These are phyloP conservation scores for Fusarium zealandicum DNA, from an alignment of 2,329 filamentous ascomycete genomes.

Conservation along the genomic window DNA sequence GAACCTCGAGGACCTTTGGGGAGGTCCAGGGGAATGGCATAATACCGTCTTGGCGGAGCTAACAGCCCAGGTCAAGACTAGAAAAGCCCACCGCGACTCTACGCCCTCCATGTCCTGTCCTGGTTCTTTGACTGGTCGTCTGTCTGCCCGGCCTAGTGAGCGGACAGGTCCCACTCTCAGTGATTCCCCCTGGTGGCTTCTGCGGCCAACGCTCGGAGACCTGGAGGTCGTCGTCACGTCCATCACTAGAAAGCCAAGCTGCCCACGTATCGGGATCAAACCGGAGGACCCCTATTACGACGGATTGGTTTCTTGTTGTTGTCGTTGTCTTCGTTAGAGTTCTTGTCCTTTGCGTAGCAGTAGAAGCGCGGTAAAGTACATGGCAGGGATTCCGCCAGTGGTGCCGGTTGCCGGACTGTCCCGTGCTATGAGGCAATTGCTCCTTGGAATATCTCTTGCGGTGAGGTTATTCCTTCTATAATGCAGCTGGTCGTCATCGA, in stretches of 20 bases:
- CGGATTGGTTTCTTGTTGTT: constrained; percentile 17
- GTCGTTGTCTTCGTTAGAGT: neutral
- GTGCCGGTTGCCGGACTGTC: constrained; percentile 1
- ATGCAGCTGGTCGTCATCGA: constrained; percentile 23
- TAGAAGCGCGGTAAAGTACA: no score
- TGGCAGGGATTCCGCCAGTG: neutral
- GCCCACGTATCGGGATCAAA: constrained; percentile 29
- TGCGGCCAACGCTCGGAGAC: constrained; percentile 16
- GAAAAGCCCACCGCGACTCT: constrained; percentile 20
- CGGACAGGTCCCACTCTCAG: constrained; percentile 19
- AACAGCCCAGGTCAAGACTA: constrained; percentile 1
- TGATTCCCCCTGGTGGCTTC: constrained; percentile 15
- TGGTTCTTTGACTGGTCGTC: constrained; percentile 1
- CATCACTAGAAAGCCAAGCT: constrained; percentile 2
- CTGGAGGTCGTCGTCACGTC: constrained; percentile 13
- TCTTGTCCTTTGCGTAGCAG: no score
- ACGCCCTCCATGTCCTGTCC: constrained; percentile 7
- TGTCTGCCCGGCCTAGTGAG: constrained; percentile 5
- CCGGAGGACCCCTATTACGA: constrained; percentile 38
- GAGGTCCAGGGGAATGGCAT: constrained; percentile 22
- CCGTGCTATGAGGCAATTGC: constrained; percentile 14
- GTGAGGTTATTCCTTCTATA: constrained; percentile 9
- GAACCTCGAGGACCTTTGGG: constrained; percentile 14
- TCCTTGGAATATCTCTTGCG: constrained; percentile 9
- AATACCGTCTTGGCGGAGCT: constrained; percentile 28